Evolutionary conservation across 2,329 filamentous ascomycete genomes (phyloP), one percentile per base, ranked within the genome.

Genomic region (Paraphoma sp.): DNA sequence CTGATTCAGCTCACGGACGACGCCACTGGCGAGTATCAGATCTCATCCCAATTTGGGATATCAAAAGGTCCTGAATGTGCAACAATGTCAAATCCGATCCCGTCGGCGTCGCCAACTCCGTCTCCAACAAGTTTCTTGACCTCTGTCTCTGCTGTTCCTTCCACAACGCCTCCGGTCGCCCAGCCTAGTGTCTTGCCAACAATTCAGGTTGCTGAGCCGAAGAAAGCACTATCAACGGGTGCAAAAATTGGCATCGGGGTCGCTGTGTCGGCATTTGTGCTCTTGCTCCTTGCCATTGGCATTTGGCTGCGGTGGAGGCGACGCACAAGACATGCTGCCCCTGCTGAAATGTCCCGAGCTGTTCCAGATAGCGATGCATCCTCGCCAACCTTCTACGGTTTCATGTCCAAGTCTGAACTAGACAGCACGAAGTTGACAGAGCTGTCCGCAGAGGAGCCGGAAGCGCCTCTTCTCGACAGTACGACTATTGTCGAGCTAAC

Each of bases 1-100:
- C 86, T 86, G 60, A 79, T 89, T 68, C 80, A 87, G 71, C 75
- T 89, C 65, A 84, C 88, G 64, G 84, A 84, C 62, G 84, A 87
- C 68, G 78, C 79, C 46, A 84, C 79, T 59, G 84, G 85, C 70
- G 75, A 83, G 69, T 88, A 86, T 81, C 86, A 88, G 65, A 75
- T 71, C 65, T 14, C 16, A 18, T 7, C 42, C 16, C 42, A 28
- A 14, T 23, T 28, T 23, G 18, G 7, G 7, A 29, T 12, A 14
- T 6, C 42, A 18, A 45, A 14, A 11, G 17, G 16, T 23, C 16
- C 17, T 44, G 10, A 17, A 12, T 23, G 16, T 23, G 17, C 12
- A 8, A 3, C 7, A 7, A 18, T 18, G 6, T 45, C 17, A 28
- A 11, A 16, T 6, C 12, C 18, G 2, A 9, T 11, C 11, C 14